Percentiles rank a stretch among this genome's conserved stretches.
Evolutionary conservation across 1,284 basidiomycete species (phyloP).

Genomic region (Ganoderma lucidum): DNA sequence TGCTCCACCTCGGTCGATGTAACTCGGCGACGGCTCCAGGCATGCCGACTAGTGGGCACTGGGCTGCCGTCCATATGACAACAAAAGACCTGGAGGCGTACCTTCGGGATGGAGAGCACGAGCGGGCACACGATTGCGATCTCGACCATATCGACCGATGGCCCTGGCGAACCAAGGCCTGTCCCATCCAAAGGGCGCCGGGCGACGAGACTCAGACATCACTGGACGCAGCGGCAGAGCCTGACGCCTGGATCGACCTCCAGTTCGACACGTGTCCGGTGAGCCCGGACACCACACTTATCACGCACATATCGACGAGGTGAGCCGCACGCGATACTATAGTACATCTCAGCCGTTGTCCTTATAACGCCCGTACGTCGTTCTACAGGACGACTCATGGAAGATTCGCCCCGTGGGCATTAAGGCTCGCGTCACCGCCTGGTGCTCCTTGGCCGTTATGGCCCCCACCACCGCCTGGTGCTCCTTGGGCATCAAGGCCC

Average conservation of each 20-base stretch:
- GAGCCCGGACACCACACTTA: neutral
- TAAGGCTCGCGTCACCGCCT: too few species aligned
- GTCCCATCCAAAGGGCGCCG: neutral
- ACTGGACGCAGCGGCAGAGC: neutral
- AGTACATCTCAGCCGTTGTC: too few species aligned
- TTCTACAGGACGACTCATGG: too few species aligned
- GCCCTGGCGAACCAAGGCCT: neutral
- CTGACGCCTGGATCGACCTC: neutral
- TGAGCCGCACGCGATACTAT: too few species aligned
- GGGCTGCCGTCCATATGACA: neutral
- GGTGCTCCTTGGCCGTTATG: too few species aligned
- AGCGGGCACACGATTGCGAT: neutral
- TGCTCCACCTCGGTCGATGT: neutral
- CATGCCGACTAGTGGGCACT: neutral
- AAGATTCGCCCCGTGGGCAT: too few species aligned
- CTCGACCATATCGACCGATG: neutral
- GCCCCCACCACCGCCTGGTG: too few species aligned
- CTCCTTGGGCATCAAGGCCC: too few species aligned
- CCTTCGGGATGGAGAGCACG: neutral
- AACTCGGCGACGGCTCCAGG: neutral
- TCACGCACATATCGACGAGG: neutral
- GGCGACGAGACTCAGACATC: too few species aligned
- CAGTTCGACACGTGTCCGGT: neutral
- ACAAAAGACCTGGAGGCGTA: neutral
- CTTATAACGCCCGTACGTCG: too few species aligned